Base-by-base conservation (phyloP, 768 basidiomycete species). In the Gyrodon lividus region DNA sequence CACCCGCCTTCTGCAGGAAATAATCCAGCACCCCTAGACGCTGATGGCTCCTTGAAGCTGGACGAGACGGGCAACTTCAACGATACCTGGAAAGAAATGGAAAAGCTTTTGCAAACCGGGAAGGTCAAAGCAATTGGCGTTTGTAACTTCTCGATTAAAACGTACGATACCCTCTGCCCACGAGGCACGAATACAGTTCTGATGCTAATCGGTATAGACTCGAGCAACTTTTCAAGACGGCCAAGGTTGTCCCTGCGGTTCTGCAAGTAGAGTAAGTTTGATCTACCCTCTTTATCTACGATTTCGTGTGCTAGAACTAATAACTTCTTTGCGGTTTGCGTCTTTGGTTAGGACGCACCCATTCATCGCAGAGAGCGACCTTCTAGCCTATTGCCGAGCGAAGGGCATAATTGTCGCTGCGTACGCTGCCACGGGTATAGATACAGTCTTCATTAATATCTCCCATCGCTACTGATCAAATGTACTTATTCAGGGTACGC, bases 61-160 rank as follows among this genome's bases (percentile, higher is more conserved):
- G 61, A 56, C 19, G 55, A 63, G 24, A 58, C 55, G 20, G 70
- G 71, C 9, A 71, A 67, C 4, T 67, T 72, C 30, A 44, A 64
- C n/a, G 67, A 68, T 23, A 69, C 66, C n/a, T 70, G 68, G 67
- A 52, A 57, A 30, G 58, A 59, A 17, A 64, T 70, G 68, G 65
- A 65, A 28, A 54, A 62, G 41, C 51, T 68, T 16, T 41, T 66
- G 17, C 47, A 51, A 16, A 61, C 59, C 62, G 74, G 74, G 31
- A 77, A 75, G 65, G 74, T 74, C 22, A 77, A 72, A 57, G 61
- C 66, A 3, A 76, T 79, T 49, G 82, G 82, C 8, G 79, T 86
- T n/a, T 79, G 78, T 33, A 83, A 83, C 64, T 81, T 81, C 58
- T 77, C 76, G 10, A 70, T 79, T 50, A 77, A 76, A 59, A 76